Conservation (phyloP, 169 alveolate species). For the Blepharisma undulans region DNA sequence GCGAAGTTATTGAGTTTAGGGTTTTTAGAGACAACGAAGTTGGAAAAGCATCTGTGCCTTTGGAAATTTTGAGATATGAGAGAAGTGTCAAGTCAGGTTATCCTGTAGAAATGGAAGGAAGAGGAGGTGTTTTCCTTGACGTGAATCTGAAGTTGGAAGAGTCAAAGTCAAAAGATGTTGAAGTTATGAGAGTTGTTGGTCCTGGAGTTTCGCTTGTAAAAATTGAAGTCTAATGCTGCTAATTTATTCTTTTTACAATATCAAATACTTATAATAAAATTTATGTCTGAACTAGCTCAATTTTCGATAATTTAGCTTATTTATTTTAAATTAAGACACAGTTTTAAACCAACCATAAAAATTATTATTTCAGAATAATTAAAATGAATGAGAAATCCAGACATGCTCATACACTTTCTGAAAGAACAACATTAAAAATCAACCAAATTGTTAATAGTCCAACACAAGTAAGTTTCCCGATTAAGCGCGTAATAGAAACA, state of each 20-base stretch:
- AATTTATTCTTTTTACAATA: no score
- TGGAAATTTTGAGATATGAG: neutral
- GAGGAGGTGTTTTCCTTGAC: neutral
- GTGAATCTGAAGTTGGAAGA: neutral
- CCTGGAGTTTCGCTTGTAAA: neutral
- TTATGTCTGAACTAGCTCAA: no score
- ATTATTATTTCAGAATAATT: no score
- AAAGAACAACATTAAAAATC: neutral
- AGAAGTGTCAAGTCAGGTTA: neutral
- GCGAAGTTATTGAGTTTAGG: neutral
- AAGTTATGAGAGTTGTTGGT: neutral
- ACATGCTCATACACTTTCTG: neutral
- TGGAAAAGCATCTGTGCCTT: neutral
- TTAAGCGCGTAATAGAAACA: neutral
- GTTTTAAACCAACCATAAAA: neutral
- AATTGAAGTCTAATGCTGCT: neutral
- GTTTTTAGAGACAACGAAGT: neutral
- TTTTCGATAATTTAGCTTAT: no score
- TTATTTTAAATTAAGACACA: neutral
- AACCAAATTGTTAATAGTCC: neutral
- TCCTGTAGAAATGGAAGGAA: neutral
- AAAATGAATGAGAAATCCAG: neutral
- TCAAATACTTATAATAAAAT: neutral
- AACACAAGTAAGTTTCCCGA: neutral
- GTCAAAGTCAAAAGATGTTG: neutral